Evolutionary conservation across 2,329 filamentous ascomycete genomes (phyloP).

Genomic region (Zymoseptoria tritici): DNA sequence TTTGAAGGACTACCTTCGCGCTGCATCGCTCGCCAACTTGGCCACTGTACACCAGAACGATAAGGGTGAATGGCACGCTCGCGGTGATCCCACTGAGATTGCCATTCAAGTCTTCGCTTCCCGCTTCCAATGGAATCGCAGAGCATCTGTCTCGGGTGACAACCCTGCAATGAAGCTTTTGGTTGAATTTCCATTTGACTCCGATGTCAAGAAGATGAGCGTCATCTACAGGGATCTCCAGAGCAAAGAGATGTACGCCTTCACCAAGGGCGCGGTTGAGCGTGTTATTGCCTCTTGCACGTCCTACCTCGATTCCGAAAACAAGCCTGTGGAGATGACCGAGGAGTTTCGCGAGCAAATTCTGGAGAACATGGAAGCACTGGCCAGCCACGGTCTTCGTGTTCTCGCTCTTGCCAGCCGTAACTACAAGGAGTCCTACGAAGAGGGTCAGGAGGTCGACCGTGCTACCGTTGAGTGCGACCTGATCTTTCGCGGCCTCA

Average conservation of each 20-base stretch:
- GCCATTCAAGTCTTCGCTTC: conserved; percentile 67
- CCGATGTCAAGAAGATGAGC: conserved; percentile 69
- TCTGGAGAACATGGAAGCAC: conserved; percentile 59
- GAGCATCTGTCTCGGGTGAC: conserved; percentile 21
- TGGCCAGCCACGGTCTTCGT: conserved; percentile 56
- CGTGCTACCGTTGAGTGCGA: conserved; percentile 59
- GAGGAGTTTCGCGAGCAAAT: conserved; percentile 49
- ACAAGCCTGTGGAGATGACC: conserved; percentile 43
- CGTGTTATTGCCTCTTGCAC: conserved; percentile 58
- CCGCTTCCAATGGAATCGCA: conserved; percentile 45
- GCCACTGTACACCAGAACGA: conserved; percentile 53
- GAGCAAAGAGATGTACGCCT: conserved; percentile 38
- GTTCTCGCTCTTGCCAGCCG: conserved; percentile 58
- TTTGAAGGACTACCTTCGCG: conserved; percentile 48
- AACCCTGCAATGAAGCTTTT: conserved; percentile 47
- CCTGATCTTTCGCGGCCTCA: conserved; percentile 70
- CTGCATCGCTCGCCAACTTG: conserved; percentile 59
- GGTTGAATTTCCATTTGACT: conserved; percentile 67
- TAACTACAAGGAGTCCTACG: conserved; percentile 26
- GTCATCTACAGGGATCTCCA: conserved; percentile 62
- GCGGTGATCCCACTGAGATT: conserved; percentile 64
- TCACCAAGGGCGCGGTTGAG: conserved; percentile 64
- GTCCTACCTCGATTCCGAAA: conserved; percentile 27
- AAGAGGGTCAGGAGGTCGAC: conserved; percentile 44
- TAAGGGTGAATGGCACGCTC: conserved; percentile 54